phyloP scores from a whole-genome alignment of 1,284 basidiomycete genomes.

The Ceratobasidium papillatum region DNA sequence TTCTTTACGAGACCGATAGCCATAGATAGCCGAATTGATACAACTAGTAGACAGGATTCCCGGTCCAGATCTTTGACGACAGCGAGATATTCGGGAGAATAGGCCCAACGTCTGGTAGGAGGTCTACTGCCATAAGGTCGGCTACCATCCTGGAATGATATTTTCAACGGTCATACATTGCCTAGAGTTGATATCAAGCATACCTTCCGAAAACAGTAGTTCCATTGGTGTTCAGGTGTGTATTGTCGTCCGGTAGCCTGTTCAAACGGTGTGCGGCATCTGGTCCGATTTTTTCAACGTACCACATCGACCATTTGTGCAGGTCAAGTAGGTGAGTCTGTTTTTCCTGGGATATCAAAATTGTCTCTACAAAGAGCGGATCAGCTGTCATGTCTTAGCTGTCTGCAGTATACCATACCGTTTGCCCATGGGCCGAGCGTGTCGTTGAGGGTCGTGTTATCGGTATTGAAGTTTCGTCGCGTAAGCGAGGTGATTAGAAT shows the following conservation, averaged over 20 bases:
- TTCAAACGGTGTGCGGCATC: slow-evolving; percentile 57
- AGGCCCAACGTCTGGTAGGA: slow-evolving; percentile 4
- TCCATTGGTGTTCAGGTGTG: slow-evolving; percentile 50
- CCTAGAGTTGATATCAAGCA: not conserved
- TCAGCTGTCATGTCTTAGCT: too few relatives aligned
- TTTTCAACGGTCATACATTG: too few relatives aligned
- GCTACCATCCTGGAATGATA: slow-evolving; percentile 54
- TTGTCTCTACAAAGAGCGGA: slow-evolving; percentile 50
- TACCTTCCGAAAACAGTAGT: slow-evolving; percentile 45
- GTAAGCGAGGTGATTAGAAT: slow-evolving; percentile 58
- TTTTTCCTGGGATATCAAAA: slow-evolving; percentile 54
- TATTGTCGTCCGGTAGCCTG: slow-evolving; percentile 55
- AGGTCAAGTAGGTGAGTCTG: slow-evolving; percentile 56
- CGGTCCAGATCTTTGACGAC: slow-evolving; percentile 13
- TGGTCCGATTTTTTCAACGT: slow-evolving; percentile 56
- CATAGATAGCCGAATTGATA: too few relatives aligned
- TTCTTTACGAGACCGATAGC: too few relatives aligned
- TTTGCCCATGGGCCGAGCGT: slow-evolving; percentile 57
- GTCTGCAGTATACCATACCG: slow-evolving; percentile 47
- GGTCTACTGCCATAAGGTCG: slow-evolving; percentile 50
- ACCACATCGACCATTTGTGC: slow-evolving; percentile 56
- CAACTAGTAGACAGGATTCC: slow-evolving; percentile 6
- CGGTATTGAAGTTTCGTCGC: slow-evolving; percentile 53
- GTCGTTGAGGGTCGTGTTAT: slow-evolving; percentile 55
- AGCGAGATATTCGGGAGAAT: slow-evolving; percentile 12